phyloP scores from a whole-genome alignment of 192 early-diverging fungal genomes.

The Podila horticola region DNA sequence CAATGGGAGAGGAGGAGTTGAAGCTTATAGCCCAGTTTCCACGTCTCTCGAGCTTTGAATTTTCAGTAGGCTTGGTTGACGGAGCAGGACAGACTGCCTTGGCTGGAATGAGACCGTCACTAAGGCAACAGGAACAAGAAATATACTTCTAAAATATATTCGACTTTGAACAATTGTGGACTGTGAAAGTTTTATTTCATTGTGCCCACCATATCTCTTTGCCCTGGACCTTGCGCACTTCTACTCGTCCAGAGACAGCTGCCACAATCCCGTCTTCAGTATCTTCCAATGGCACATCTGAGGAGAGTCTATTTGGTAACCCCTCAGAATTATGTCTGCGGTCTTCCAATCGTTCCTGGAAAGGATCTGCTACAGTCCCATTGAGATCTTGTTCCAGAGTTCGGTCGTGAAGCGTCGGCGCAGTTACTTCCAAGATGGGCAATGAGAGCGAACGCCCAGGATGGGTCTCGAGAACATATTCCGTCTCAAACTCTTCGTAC shows the following conservation, averaged over 20 bases:
- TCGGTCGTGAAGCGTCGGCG: background rate
- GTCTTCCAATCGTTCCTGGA: background rate
- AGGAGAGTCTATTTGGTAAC: background rate
- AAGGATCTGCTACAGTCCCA: no score
- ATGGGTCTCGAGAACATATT: background rate
- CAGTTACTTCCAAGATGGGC: background rate
- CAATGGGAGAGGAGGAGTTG: no score
- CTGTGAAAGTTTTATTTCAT: background rate
- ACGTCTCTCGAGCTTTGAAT: no score
- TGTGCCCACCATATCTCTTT: slow-evolving; percentile 24
- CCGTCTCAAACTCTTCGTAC: background rate
- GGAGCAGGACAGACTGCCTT: no score
- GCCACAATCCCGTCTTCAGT: slow-evolving; percentile 26
- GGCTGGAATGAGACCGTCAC: no score
- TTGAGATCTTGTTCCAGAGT: background rate
- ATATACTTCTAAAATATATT: no score
- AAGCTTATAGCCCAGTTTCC: no score
- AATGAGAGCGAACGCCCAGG: background rate
- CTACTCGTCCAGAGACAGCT: slow-evolving; percentile 6
- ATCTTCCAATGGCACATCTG: background rate
- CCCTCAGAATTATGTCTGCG: background rate
- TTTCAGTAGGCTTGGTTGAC: no score
- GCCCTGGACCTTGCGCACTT: slow-evolving; percentile 24
- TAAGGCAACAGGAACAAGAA: no score
- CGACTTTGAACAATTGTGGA: no score